These are phyloP conservation scores for Flaveria robusta DNA, from an alignment of 129 eudicot species.

Conservation along the genomic window DNA sequence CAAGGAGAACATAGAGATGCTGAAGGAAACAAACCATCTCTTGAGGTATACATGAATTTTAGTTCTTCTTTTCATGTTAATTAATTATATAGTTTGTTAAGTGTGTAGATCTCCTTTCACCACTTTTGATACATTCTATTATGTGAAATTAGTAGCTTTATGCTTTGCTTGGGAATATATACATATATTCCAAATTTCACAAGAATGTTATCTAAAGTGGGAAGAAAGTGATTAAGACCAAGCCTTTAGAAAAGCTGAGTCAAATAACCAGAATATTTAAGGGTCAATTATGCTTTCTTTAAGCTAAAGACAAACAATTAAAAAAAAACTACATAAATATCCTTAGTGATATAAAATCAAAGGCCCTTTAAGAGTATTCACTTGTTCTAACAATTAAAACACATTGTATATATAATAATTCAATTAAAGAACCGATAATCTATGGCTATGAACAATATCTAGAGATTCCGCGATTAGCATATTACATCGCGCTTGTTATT, in stretches of 20 bases:
- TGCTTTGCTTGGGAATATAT: constrained; percentile 49
- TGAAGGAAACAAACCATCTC: constrained; percentile 57
- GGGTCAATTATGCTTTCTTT: constrained; percentile 49
- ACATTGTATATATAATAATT: neutral
- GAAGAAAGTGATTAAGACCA: constrained; percentile 38
- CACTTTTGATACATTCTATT: constrained; percentile 41
- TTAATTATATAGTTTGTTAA: constrained; percentile 20
- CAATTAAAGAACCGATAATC: neutral
- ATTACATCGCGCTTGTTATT: too few species aligned
- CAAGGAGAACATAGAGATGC: constrained; percentile 70
- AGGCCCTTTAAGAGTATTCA: neutral
- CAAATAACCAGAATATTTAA: constrained; percentile 37
- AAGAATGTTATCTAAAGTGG: constrained; percentile 50
- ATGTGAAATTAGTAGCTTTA: constrained; percentile 34
- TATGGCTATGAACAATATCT: neutral
- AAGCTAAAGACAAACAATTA: constrained; percentile 24
- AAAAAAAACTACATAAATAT: neutral
- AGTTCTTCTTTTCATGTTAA: constrained; percentile 8
- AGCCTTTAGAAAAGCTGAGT: constrained; percentile 58
- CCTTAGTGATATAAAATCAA: neutral
- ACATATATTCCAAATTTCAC: constrained; percentile 33
- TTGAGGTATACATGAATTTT: constrained; percentile 56
- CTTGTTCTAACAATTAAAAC: neutral
- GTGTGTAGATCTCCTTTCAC: constrained; percentile 39
- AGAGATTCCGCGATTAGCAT: too few species aligned